phyloP scores from a whole-genome alignment of 768 basidiomycete genomes.

The Termitomyces eurrhizus region DNA sequence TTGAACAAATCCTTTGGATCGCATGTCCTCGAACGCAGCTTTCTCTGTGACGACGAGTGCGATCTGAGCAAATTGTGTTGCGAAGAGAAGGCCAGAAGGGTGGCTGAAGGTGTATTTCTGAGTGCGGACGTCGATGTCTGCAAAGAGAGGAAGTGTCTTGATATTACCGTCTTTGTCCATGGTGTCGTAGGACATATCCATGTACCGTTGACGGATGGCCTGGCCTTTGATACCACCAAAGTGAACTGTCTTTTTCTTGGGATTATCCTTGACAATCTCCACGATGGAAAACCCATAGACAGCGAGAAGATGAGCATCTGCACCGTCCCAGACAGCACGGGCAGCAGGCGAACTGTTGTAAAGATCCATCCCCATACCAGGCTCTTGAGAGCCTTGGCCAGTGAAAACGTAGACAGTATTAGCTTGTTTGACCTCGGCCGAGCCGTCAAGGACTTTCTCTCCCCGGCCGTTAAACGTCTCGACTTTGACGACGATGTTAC shows the following conservation, averaged over 20 bases:
- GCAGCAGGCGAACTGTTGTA: slow-evolving; percentile 92
- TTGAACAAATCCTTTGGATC: slow-evolving; percentile 92
- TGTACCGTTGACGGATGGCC: slow-evolving; percentile 97
- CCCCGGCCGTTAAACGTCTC: slow-evolving; percentile 81
- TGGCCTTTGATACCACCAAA: slow-evolving; percentile 99
- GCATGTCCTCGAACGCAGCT: slow-evolving; percentile 98
- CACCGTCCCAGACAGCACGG: slow-evolving; percentile 95
- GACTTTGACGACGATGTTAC: slow-evolving; percentile 89
- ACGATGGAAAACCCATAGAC: slow-evolving; percentile 99
- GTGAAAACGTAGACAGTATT: slow-evolving; percentile 96
- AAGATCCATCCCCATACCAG: slow-evolving; percentile 99
- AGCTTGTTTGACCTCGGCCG: slow-evolving; percentile 91
- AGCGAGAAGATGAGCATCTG: slow-evolving; percentile 87
- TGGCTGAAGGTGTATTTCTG: slow-evolving; percentile 99
- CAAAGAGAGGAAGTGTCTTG: slow-evolving; percentile 94
- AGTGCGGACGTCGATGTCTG: slow-evolving; percentile 92
- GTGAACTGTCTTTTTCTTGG: slow-evolving; percentile 96
- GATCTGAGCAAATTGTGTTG: slow-evolving; percentile 98
- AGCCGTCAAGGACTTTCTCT: slow-evolving; percentile 89
- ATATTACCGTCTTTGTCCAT: slow-evolving; percentile 95
- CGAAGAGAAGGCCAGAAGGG: slow-evolving; percentile 91
- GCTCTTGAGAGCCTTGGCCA: slow-evolving; percentile 96
- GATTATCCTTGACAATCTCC: slow-evolving; percentile 98
- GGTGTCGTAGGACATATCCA: slow-evolving; percentile 98
- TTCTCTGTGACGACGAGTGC: slow-evolving; percentile 98